These are phyloP conservation scores for Arxiozyma bovina DNA, from an alignment of 1,139 yeast genomes.

Conservation along the genomic window DNA sequence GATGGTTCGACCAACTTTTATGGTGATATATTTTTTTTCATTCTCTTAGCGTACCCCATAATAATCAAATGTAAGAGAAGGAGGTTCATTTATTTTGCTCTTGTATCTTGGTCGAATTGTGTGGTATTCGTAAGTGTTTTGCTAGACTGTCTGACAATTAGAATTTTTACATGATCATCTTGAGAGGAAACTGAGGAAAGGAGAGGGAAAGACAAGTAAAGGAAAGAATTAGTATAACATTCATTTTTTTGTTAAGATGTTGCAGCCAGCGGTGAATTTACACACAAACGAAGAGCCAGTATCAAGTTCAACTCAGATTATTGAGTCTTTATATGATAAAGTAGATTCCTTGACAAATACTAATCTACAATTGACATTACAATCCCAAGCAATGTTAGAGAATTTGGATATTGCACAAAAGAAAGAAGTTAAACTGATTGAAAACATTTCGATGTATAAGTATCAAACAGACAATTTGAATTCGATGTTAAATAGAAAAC, in stretches of 20 bases:
- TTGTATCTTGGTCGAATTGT: not conserved
- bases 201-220: not conserved
- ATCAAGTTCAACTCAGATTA: slow-evolving; percentile 33
- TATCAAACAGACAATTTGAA: slow-evolving; percentile 63
- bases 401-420: slow-evolving; percentile 41
- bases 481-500: slow-evolving; percentile 55
- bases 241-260: not conserved
- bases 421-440: slow-evolving; percentile 53
- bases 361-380: slow-evolving; percentile 40
- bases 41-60: not conserved
- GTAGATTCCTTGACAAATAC: slow-evolving; percentile 49
- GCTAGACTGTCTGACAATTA: not conserved
- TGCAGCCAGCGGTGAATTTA: not conserved
- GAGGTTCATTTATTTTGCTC: not conserved
- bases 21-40: not conserved
- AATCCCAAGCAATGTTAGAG: slow-evolving; percentile 42
- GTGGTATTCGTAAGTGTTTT: too few relatives aligned
- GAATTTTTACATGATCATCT: not conserved
- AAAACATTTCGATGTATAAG: slow-evolving; percentile 42
- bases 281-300: not conserved
- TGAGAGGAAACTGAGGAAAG: not conserved
- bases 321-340: slow-evolving; percentile 48
- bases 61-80: not conserved
- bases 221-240: too few relatives aligned
- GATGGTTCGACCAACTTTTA: not conserved